These are phyloP conservation scores for Sextonia rubra DNA, from an alignment of 164 flowering plant genomes.

Conservation along the genomic window DNA sequence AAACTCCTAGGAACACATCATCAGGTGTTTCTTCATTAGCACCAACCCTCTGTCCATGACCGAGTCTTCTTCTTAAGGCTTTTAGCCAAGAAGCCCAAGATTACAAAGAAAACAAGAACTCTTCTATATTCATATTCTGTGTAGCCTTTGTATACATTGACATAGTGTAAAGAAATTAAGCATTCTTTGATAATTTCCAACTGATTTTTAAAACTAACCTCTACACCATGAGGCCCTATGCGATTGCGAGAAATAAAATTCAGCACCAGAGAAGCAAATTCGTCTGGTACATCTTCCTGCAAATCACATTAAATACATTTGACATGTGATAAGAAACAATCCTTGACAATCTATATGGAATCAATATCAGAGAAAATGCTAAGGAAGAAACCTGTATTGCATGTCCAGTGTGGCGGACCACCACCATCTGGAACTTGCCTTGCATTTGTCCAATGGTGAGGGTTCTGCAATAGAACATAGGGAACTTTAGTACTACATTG, in stretches of 20 bases:
- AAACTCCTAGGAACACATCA: too few relatives aligned
- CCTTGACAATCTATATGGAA: background rate
- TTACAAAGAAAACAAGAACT: background rate
- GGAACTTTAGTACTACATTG: background rate
- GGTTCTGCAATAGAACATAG: slow-evolving; percentile 36
- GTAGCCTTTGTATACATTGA: background rate
- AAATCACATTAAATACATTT: slow-evolving; percentile 4
- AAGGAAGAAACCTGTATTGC: slow-evolving; percentile 74
- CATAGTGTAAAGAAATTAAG: background rate
- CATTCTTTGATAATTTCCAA: background rate
- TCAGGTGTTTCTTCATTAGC: too few relatives aligned
- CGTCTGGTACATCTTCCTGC: slow-evolving; percentile 95
- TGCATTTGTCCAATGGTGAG: slow-evolving; percentile 99
- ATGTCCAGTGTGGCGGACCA: slow-evolving; percentile 90
- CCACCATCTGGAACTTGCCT: slow-evolving; percentile 97
- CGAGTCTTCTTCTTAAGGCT: too few relatives aligned
- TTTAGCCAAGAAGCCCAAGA: background rate
- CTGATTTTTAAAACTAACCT: slow-evolving; percentile 43
- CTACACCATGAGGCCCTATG: slow-evolving; percentile 84
- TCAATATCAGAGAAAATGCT: background rate
- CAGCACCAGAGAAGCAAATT: slow-evolving; percentile 64
- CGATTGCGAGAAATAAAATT: slow-evolving; percentile 84
- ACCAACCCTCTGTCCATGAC: too few relatives aligned
- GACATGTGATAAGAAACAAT: background rate
- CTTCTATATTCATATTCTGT: background rate